Percentiles rank a stretch among this genome's conserved stretches.
phyloP scores from a whole-genome alignment of 73 alveolate species.

The Paramecium sexaurelia region DNA sequence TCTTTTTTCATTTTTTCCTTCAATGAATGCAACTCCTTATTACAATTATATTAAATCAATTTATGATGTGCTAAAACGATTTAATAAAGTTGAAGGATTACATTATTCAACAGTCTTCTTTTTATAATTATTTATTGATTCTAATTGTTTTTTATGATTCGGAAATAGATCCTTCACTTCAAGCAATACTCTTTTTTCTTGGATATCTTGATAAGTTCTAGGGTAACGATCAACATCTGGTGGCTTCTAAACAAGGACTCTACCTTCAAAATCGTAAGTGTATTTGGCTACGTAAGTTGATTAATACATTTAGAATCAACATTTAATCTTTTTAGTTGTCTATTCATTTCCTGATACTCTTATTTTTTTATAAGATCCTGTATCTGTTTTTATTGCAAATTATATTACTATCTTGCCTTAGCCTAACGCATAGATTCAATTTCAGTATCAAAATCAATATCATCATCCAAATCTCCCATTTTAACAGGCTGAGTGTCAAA shows the following conservation, averaged over 20 bases:
- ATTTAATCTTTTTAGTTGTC: conserved; percentile 43
- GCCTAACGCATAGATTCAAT: conserved; percentile 32
- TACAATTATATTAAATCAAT: background rate
- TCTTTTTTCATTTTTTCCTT: conserved; percentile 46
- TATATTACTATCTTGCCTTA: background rate
- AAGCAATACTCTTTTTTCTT: background rate
- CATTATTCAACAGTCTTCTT: background rate
- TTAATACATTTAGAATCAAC: conserved; percentile 50
- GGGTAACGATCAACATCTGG: conserved; percentile 54
- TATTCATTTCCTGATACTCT: background rate
- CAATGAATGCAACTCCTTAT: conserved; percentile 12
- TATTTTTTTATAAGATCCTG: background rate
- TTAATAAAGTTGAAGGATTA: background rate
- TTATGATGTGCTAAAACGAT: background rate
- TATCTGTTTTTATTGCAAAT: background rate
- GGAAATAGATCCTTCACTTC: conserved; percentile 49
- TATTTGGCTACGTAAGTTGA: conserved; percentile 27
- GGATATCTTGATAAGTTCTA: background rate
- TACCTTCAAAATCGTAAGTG: conserved; percentile 52
- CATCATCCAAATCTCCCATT: conserved; percentile 40
- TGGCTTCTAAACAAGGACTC: conserved; percentile 35
- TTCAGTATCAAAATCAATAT: background rate
- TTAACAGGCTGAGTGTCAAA: conserved; percentile 28
- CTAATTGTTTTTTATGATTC: conserved; percentile 25
- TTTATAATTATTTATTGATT: background rate